phyloP scores from a whole-genome alignment of 2,329 filamentous ascomycete species.

The Monilinia vaccinii-corymbosi region DNA sequence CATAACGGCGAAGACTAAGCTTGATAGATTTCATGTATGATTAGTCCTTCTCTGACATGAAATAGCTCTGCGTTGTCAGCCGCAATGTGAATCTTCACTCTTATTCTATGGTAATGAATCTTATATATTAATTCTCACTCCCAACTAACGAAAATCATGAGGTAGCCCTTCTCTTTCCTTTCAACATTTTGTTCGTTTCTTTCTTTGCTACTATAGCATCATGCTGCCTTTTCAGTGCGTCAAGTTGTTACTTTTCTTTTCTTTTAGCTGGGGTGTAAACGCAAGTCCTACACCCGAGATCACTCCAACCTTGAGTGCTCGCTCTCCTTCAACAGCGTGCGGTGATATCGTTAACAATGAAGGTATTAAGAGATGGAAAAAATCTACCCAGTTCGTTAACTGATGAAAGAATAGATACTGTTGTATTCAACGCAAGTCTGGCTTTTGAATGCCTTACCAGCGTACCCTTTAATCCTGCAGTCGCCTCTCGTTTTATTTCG shows the following conservation, averaged over 20 bases:
- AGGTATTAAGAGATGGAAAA: neutral
- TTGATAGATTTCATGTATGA: neutral
- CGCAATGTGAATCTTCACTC: neutral
- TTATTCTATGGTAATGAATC: neutral
- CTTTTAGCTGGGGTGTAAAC: neutral
- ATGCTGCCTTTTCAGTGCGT: neutral
- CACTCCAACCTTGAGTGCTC: conserved; percentile 3
- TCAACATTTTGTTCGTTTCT: neutral
- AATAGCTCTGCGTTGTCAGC: neutral
- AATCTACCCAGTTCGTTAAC: neutral
- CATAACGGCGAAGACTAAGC: neutral
- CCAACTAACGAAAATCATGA: neutral
- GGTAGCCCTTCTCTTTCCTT: neutral
- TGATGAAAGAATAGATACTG: conserved; percentile 7
- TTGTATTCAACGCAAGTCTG: conserved; percentile 15
- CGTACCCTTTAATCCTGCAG: conserved; percentile 37
- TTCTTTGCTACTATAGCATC: neutral
- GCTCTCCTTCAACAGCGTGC: conserved; percentile 15
- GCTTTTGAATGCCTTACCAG: conserved; percentile 35
- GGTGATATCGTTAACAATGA: conserved; percentile 14
- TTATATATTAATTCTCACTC: neutral
- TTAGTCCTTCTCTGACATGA: neutral
- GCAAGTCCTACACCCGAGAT: neutral
- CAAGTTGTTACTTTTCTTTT: neutral
- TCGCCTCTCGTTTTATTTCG: conserved; percentile 35